Percentiles rank a stretch among this genome's conserved stretches.
Conservation (phyloP, 1,284 basidiomycete genomes). For the Vanrija sp. region DNA sequence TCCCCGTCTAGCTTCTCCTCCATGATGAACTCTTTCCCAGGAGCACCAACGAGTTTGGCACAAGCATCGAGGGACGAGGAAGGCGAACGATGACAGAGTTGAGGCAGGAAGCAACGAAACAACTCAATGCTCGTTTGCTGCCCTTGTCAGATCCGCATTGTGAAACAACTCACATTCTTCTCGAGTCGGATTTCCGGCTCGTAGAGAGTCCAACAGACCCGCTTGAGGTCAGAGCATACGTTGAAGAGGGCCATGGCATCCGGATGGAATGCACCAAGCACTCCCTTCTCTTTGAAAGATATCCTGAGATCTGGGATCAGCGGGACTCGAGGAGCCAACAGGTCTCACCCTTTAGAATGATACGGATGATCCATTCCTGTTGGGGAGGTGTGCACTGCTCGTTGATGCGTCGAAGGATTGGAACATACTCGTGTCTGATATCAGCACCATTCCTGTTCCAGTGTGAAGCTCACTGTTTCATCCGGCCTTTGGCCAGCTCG, state of each 20-base stretch:
- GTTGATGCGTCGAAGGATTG: conserved; percentile 69
- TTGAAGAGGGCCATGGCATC: conserved; percentile 89
- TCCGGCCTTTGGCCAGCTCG: conserved; percentile 53
- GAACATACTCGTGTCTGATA: conserved; percentile 67
- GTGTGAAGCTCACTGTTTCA: conserved; percentile 27
- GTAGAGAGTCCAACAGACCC: conserved; percentile 64
- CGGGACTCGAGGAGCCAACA: background rate
- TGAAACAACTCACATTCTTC: conserved; percentile 53
- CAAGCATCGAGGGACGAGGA: conserved; percentile 68
- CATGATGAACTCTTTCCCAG: conserved; percentile 66
- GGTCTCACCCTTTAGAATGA: conserved; percentile 72
- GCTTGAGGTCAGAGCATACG: conserved; percentile 88
- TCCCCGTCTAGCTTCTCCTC: conserved; percentile 97
- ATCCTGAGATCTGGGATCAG: conserved; percentile 48
- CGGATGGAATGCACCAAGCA: conserved; percentile 81
- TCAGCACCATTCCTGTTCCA: background rate
- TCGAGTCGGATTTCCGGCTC: conserved; percentile 45
- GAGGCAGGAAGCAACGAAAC: conserved; percentile 81
- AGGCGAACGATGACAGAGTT: conserved; percentile 83
- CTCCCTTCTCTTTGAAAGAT: conserved; percentile 65
- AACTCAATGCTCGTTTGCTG: conserved; percentile 76
- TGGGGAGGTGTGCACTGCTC: conserved; percentile 73
- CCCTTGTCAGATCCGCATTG: background rate
- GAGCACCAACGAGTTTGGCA: conserved; percentile 72
- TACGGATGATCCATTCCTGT: conserved; percentile 85